Evolutionary conservation across 345 rosid species (phyloP), one percentile per base, ranked within the genome.

Genomic region (Mercurialis annua): DNA sequence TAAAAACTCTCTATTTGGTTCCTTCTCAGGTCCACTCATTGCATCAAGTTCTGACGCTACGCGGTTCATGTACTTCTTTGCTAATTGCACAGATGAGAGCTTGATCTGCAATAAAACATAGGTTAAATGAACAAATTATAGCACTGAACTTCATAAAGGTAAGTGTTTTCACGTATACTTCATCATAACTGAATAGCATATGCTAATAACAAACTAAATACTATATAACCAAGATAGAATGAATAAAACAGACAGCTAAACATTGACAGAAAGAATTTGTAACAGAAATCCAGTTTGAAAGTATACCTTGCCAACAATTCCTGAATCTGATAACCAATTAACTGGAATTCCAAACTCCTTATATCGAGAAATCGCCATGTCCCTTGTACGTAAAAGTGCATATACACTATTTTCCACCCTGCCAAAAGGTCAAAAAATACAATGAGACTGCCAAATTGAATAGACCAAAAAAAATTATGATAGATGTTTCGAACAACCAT

Each of bases 51-150:
- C 99, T 48, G 81, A 65, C 54, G 96, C 79, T 48, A 91, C 96
- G 62, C 98, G 92, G 79, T 89, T 89, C 99, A 94, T 94, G 77
- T 91, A 94, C 81, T 85, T 91, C 82, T 85, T 89, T 30, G 99
- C 99, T 59, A 94, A 67, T 66, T 94, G 97, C 12, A 91, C 99
- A 0, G 99, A 91, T 0, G 97, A 89, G 71, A 94, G 93, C 83
- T 89, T 94, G 86, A 94, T 94, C 99, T 94, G 80, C 78, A 73
- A 62, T 51, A 10, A 46, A 27, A n/a, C 71, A 62, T 17, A 56
- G 23, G 20, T 29, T 44, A 27, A 10, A 31, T 15, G 36, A 48
- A 5, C 64, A 69, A 34, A 51, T 59, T 63, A 24, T 33, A 42
- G 23, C 23, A 31, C 70, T 33, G 20, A 40, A 40, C 40, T 0